These are phyloP conservation scores for Coprinopsis marcescibilis DNA, from an alignment of 768 basidiomycete species.

Conservation along the genomic window DNA sequence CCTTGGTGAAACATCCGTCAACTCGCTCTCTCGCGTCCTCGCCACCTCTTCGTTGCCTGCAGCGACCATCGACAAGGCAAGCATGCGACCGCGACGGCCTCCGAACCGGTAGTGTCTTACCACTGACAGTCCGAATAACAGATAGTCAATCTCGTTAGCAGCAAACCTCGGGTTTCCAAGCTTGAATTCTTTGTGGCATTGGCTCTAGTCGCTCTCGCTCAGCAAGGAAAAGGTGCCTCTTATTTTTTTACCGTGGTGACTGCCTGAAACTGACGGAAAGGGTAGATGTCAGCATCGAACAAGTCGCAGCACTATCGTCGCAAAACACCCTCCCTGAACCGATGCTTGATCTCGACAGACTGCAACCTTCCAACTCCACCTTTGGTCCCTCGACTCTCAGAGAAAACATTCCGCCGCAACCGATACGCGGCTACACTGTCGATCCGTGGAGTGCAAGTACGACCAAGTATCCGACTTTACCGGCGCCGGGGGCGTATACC, in stretches of 20 bases:
- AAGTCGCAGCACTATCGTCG: conserved; percentile 67
- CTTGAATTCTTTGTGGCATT: conserved; percentile 91
- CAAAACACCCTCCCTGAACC: conserved; percentile 79
- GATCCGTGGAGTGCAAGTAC: conserved; percentile 61
- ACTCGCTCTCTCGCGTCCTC: conserved; percentile 74
- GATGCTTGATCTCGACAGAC: conserved; percentile 52
- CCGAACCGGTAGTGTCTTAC: background rate
- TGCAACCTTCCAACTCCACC: conserved; percentile 49
- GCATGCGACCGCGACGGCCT: background rate
- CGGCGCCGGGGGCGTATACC: conserved; percentile 7
- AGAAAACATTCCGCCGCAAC: conserved; percentile 38
- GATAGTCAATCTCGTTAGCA: conserved; percentile 90
- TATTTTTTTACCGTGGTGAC: background rate
- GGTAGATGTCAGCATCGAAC: conserved; percentile 80
- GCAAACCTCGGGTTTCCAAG: conserved; percentile 72
- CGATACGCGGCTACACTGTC: conserved; percentile 47
- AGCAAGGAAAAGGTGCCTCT: conserved; percentile 65
- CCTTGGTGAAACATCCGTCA: conserved; percentile 77
- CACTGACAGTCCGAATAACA: conserved; percentile 21
- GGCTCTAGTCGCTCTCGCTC: conserved; percentile 81
- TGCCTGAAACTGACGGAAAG: no score
- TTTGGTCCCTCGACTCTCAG: conserved; percentile 37
- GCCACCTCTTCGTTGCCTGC: conserved; percentile 76
- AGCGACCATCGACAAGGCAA: conserved; percentile 68
- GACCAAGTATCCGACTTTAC: conserved; percentile 22